A percentile compares a stretch with the other conserved stretches of the same genome.
Conservation (phyloP, 345 rosid species). For the Camelina laxa region DNA sequence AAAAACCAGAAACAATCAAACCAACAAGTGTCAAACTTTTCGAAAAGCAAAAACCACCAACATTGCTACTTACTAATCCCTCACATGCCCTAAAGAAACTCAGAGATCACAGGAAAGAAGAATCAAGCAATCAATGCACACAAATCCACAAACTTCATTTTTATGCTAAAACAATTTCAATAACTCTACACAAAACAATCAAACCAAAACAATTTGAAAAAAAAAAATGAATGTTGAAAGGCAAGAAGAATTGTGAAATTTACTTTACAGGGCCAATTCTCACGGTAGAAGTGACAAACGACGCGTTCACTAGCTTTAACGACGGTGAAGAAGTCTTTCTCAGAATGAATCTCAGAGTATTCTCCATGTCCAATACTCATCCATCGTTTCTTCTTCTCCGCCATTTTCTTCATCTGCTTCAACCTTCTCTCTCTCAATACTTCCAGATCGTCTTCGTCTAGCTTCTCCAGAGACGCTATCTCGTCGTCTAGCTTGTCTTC, state of each 20-base stretch:
- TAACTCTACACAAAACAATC: background rate
- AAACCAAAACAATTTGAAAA: background rate
- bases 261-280: constrained; percentile 98
- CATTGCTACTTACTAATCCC: background rate
- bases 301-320: constrained; percentile 98
- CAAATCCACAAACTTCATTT: background rate
- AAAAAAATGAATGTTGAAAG: background rate
- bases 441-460: constrained; percentile 83
- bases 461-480: constrained; percentile 77
- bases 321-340: constrained; percentile 83
- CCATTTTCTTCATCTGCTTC: constrained; percentile 94
- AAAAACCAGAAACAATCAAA: background rate
- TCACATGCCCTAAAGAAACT: background rate
- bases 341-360: constrained; percentile 78
- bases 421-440: constrained; percentile 80
- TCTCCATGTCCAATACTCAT: constrained; percentile 90
- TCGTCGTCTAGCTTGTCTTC: constrained; percentile 92
- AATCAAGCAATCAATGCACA: background rate
- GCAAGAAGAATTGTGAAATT: background rate
- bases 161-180: background rate
- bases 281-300: constrained; percentile 93
- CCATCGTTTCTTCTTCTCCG: constrained; percentile 94
- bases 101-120: background rate
- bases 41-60: background rate
- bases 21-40: background rate